phyloP scores from a whole-genome alignment of 148 eudicot species.

The Rhododendron williamsianum region DNA sequence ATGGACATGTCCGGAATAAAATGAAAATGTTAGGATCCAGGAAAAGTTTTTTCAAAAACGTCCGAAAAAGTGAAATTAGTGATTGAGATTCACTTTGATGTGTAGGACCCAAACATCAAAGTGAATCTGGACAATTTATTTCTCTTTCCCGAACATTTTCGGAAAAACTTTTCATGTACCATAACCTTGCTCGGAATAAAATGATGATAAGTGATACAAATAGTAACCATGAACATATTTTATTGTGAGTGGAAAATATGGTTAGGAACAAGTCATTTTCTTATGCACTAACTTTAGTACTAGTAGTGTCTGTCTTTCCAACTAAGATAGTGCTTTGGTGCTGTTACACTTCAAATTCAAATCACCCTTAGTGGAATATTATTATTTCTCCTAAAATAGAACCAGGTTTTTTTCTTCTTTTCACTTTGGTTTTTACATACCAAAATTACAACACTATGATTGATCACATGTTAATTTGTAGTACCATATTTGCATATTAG shows the following conservation, averaged over 20 bases:
- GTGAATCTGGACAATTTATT: neutral
- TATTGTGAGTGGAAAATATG: neutral
- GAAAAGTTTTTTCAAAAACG: no score
- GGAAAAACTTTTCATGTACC: no score
- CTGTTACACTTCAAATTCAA: neutral
- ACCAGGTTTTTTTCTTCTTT: neutral
- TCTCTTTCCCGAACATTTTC: neutral
- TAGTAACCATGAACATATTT: neutral
- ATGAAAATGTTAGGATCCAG: neutral
- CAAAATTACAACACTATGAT: neutral
- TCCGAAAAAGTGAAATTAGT: no score
- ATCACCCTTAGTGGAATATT: neutral
- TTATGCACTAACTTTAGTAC: neutral
- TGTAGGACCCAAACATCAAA: no score
- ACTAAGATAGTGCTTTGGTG: neutral
- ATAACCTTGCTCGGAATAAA: neutral
- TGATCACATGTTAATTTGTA: neutral
- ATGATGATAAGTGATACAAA: neutral
- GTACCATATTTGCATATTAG: neutral
- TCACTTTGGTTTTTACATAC: neutral
- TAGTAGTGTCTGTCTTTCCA: neutral
- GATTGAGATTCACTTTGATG: neutral
- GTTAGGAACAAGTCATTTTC: conserved; percentile 7
- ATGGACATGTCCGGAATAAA: neutral
- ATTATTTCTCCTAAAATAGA: neutral